These are phyloP conservation scores for Rhamnella rubrinervis DNA, from an alignment of 331 rosid genomes.

Conservation along the genomic window DNA sequence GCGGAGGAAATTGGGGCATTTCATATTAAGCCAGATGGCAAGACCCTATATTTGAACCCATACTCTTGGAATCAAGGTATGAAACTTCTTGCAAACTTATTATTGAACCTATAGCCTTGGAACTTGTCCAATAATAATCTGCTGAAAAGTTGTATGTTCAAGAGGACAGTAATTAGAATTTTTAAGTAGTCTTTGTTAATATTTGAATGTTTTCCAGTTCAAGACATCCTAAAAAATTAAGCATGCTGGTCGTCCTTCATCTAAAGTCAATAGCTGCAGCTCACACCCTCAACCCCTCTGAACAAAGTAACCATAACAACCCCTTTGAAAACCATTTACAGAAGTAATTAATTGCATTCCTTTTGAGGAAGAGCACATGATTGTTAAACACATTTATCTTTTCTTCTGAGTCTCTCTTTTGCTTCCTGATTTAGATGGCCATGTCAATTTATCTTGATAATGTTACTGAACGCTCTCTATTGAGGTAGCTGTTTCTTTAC, in stretches of 20 bases:
- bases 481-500: background rate
- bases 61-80: slow-evolving; percentile 88
- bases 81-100: slow-evolving; percentile 1
- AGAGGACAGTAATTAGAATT: background rate
- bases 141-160: background rate
- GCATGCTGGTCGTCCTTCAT: no score
- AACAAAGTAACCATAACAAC: no score
- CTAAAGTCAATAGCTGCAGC: no score
- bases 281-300: no score
- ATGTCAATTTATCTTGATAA: background rate
- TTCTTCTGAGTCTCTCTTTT: background rate
- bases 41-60: slow-evolving; percentile 64
- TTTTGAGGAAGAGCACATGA: background rate
- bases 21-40: slow-evolving; percentile 62
- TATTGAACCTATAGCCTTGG: background rate
- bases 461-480: background rate
- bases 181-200: no score
- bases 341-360: background rate
- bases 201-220: no score
- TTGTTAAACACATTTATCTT: background rate
- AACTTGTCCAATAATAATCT: background rate
- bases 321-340: no score
- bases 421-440: background rate
- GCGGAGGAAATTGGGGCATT: slow-evolving; percentile 94
- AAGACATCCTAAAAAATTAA: no score